These are phyloP conservation scores for Fusarium chuoi DNA, from an alignment of 2,329 filamentous ascomycete genomes.

Conservation along the genomic window DNA sequence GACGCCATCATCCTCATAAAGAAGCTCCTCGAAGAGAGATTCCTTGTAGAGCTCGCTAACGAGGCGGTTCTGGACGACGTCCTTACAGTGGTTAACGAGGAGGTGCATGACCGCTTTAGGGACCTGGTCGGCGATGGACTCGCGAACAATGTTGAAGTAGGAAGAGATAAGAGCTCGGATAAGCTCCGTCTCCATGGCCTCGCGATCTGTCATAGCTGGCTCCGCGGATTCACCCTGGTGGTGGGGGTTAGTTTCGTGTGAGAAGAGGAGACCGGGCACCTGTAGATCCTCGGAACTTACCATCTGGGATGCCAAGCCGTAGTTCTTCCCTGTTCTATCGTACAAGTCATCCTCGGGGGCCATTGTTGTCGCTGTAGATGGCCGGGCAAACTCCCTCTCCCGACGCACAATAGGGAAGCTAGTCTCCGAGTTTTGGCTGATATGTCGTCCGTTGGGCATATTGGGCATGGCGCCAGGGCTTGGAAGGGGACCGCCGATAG, in stretches of 20 bases:
- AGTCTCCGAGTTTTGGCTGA: conserved; percentile 81
- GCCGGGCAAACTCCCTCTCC: conserved; percentile 67
- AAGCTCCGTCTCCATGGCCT: conserved; percentile 96
- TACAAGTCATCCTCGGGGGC: conserved; percentile 54
- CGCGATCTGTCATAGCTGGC: conserved; percentile 91
- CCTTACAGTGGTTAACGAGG: conserved; percentile 97
- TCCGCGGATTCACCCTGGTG: conserved; percentile 71
- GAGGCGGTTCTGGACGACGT: conserved; percentile 95
- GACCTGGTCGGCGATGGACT: conserved; percentile 98
- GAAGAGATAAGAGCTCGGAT: conserved; percentile 96
- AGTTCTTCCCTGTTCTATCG: conserved; percentile 53
- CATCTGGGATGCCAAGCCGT: conserved; percentile 62
- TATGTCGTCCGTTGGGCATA: conserved; percentile 65
- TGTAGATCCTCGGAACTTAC: conserved; percentile 58
- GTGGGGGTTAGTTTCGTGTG: conserved; percentile 37
- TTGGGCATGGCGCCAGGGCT: conserved; percentile 40
- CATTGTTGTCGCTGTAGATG: conserved; percentile 51
- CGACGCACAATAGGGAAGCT: conserved; percentile 86
- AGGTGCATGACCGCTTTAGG: conserved; percentile 99
- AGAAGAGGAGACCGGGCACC: conserved; percentile 14
- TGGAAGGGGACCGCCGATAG: conserved; percentile 51
- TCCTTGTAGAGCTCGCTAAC: conserved; percentile 97
- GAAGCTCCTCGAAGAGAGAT: conserved; percentile 85
- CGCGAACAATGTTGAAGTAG: conserved; percentile 98
- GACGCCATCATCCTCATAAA: conserved; percentile 97